These are phyloP conservation scores for Nicotiana sylvestris DNA, from an alignment of 257 asterid species.

Conservation along the genomic window DNA sequence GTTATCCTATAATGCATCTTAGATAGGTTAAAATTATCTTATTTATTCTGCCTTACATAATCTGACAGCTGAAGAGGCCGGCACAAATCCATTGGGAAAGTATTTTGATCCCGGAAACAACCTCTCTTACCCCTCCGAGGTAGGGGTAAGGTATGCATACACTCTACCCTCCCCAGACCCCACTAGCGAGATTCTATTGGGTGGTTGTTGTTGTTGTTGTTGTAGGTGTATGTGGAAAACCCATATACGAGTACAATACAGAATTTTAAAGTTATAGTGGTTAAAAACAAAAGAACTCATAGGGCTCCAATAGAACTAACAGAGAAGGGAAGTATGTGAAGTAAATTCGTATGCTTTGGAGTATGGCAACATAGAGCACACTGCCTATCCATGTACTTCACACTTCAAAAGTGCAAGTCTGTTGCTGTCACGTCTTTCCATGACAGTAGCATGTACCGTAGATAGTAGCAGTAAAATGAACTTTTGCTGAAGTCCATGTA, in stretches of 20 bases:
- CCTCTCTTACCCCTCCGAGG: too few species aligned
- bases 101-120: not conserved
- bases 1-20: not conserved
- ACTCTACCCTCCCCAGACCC: too few species aligned
- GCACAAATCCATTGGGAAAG: not conserved
- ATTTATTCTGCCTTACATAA: not conserved
- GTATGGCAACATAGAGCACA: not conserved
- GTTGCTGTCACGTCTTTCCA: not conserved
- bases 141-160: too few species aligned
- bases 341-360: not conserved
- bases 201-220: too few species aligned
- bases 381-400: not conserved
- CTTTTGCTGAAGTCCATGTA: not conserved
- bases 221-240: not conserved
- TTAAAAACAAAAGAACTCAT: not conserved
- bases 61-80: not conserved
- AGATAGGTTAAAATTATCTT: not conserved
- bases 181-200: too few species aligned
- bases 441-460: not conserved
- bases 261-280: not conserved
- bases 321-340: constrained; percentile 1
- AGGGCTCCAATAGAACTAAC: not conserved
- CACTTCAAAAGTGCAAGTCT: not conserved
- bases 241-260: not conserved
- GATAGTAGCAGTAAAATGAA: not conserved